These are phyloP conservation scores for Eimeria acervulina DNA, from an alignment of 169 alveolate species.

Conservation along the genomic window DNA sequence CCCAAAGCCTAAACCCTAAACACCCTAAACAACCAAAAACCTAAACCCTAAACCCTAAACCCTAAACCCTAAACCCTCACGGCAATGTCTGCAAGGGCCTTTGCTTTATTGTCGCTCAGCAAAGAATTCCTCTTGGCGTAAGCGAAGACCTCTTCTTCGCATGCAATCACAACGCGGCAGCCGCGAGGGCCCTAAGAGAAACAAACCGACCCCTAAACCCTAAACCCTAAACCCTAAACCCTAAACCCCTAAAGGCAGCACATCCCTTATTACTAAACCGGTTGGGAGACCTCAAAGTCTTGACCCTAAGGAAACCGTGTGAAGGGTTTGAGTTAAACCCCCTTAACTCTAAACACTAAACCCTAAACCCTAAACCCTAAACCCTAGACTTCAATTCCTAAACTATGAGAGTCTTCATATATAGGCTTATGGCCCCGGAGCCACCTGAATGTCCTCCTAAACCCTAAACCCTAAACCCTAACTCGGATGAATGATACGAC, in stretches of 20 bases:
- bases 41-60: background rate
- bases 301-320: no score
- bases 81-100: background rate
- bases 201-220: background rate
- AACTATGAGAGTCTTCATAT: no score
- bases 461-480: no score
- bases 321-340: no score
- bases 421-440: no score
- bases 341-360: no score
- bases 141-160: background rate
- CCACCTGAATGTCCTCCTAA: no score
- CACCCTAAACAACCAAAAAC: background rate
- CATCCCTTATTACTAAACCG: background rate
- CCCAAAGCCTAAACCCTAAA: background rate
- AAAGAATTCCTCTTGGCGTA: background rate
- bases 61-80: conserved; percentile 6
- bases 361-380: no score
- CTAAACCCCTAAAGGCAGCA: background rate
- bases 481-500: no score
- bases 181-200: background rate
- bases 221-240: background rate
- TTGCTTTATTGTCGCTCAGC: background rate
- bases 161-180: conserved; percentile 25
- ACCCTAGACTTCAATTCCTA: no score
- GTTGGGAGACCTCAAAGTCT: no score